phyloP scores from a whole-genome alignment of 2,329 filamentous ascomycete genomes.

The Fusarium algeriense region DNA sequence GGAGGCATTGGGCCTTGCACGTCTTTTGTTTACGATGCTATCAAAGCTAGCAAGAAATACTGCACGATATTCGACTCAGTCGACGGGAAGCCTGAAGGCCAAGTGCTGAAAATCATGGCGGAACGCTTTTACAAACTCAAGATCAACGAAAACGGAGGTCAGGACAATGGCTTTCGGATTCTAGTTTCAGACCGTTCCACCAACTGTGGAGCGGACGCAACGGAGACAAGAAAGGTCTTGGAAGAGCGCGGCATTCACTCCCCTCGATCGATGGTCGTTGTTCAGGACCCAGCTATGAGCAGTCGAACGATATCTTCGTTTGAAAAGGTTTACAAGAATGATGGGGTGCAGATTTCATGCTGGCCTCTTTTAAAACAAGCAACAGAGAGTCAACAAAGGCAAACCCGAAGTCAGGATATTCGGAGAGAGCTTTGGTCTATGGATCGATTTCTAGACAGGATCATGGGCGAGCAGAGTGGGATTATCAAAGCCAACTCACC shows the following conservation, averaged over 20 bases:
- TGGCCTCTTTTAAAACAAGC: background rate
- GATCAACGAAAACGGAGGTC: accelerated
- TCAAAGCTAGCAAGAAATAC: constrained; percentile 15
- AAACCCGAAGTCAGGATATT: accelerated
- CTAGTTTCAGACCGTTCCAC: background rate
- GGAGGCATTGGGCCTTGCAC: constrained; percentile 22
- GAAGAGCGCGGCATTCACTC: accelerated
- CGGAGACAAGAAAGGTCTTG: background rate
- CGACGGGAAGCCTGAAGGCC: constrained; percentile 2
- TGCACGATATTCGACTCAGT: background rate
- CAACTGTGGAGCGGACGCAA: constrained; percentile 7
- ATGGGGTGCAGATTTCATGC: accelerated
- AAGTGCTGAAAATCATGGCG: constrained; percentile 17
- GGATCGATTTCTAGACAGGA: constrained; percentile 14
- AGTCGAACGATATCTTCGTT: background rate
- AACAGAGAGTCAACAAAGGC: accelerated
- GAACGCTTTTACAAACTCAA: constrained; percentile 2
- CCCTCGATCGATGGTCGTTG: background rate
- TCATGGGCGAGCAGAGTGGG: constrained; percentile 7
- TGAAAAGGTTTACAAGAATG: background rate
- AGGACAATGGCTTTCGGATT: background rate
- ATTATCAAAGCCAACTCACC: accelerated
- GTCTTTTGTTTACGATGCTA: constrained; percentile 8
- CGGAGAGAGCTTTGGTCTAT: constrained; percentile 21
- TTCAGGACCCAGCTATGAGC: constrained; percentile 30